Evolutionary conservation across 2,329 filamentous ascomycete genomes (phyloP).

Genomic region (Trichoderma atrobrunneum): DNA sequence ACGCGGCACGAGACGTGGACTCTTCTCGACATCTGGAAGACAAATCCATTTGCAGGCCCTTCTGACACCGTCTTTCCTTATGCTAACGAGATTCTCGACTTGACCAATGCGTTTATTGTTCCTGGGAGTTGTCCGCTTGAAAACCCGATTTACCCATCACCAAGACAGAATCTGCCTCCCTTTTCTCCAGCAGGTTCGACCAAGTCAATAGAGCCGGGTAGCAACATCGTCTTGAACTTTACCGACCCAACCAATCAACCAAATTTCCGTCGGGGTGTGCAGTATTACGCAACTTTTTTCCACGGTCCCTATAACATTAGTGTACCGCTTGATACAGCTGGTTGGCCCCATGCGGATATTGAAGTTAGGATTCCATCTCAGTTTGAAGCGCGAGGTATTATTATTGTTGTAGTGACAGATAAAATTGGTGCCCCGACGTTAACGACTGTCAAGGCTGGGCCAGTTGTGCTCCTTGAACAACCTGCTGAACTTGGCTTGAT

Average conservation of each 20-base stretch:
- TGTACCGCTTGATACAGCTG: neutral
- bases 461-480: neutral
- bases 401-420: neutral
- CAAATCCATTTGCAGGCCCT: neutral
- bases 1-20: constrained; percentile 4
- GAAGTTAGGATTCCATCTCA: neutral
- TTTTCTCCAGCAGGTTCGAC: neutral
- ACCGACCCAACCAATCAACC: neutral
- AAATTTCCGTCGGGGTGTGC: neutral
- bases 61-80: neutral
- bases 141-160: neutral
- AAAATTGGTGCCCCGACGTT: neutral
- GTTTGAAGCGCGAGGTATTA: neutral
- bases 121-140: neutral
- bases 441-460: neutral
- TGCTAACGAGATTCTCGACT: neutral
- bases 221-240: neutral
- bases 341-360: neutral
- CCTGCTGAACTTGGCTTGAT: neutral
- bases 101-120: neutral
- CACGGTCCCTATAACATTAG: neutral
- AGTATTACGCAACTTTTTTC: neutral
- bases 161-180: neutral
- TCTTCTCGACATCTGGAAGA: neutral
- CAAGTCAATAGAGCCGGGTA: neutral